phyloP scores from a whole-genome alignment of 495 filamentous ascomycete genomes.

The Aspergillus wentii region DNA sequence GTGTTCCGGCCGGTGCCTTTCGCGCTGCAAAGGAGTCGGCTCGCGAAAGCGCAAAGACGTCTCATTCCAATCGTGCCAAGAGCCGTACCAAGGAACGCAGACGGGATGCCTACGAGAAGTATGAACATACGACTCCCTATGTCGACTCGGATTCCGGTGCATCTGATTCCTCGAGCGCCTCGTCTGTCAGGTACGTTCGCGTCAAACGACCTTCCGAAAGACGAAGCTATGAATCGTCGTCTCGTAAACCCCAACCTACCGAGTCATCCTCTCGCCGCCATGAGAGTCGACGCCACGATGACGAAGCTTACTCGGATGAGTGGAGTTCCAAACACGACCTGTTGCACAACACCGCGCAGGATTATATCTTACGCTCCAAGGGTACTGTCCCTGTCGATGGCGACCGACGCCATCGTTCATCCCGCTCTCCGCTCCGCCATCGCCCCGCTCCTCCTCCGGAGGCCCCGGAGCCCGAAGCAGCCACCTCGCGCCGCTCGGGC shows the following conservation, averaged over 20 bases:
- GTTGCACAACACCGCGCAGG: conserved; percentile 17
- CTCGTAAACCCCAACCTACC: conserved; percentile 6
- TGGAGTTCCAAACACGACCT: conserved; percentile 24
- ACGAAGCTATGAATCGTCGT: conserved; percentile 6
- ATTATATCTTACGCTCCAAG: conserved; percentile 37
- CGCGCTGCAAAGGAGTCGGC: conserved; percentile 22
- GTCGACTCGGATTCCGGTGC: conserved; percentile 30
- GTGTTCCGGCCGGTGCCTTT: conserved; percentile 16
- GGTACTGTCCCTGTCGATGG: conserved; percentile 15
- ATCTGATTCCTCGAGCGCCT: conserved; percentile 21
- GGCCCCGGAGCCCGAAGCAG: conserved; percentile 29
- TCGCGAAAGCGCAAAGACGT: conserved; percentile 27
- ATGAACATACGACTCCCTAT: conserved; percentile 20
- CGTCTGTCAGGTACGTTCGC: conserved; percentile 13
- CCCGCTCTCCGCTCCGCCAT: conserved; percentile 29
- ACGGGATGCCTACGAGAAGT: conserved; percentile 43
- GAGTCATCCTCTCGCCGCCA: conserved; percentile 14
- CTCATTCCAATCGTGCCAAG: conserved; percentile 35
- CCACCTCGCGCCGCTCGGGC: conserved; percentile 20
- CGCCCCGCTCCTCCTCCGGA: conserved; percentile 30
- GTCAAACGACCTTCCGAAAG: conserved; percentile 14
- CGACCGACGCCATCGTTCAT: conserved; percentile 19
- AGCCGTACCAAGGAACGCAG: conserved; percentile 47
- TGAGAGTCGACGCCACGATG: conserved; percentile 17
- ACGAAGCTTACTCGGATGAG: conserved; percentile 23